Base-by-base conservation (phyloP, 2,329 filamentous ascomycete genomes). In the Herpotrichia juniperi region DNA sequence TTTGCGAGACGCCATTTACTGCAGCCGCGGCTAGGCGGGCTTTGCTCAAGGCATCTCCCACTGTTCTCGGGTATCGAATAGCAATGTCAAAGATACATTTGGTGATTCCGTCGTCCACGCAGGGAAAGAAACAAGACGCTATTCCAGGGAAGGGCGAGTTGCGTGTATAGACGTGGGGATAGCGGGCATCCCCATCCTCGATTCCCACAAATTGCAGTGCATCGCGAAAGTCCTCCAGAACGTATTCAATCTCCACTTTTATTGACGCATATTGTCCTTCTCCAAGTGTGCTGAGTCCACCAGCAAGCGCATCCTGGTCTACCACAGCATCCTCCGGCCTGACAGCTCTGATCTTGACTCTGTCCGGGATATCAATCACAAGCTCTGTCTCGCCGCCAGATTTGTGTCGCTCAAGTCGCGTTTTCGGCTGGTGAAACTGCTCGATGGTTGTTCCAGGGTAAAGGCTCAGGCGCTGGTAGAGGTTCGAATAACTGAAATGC, bases 181-280 rank as follows among this genome's bases (percentile, higher is more conserved):
- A 99, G 55, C 93, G 85, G 50, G 81, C 81, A 69, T 97, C 93
- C 45, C 87, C 84, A 50, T 87, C 86, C 39, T 91, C 87, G 31
- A 94, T 83, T 3, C 94, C 93, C 14, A 96, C 90, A 74, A 97
- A 99, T 54, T 97, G 93, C 51, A 97, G 74, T 19, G 91, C 93
- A 71, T 99, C 94, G 40, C 91, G 83, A 45, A 93, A 87, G 61
- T 85, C 85, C 45, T 85, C 85, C 28, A 91, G 85, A 19, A 81
- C 79, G 67, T 96, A 99, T 28, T 94, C 90, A 50, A 97, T 88
- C 42, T 83, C 81, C 39, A 91, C 69, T 42, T 78, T 82, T 43
- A 90, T 67, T n/a, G 85, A 80, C 47, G 82, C 81, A 66, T 84
- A 89, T 52, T 76, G 59, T 4, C 63, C 54, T 19, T 63, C 61